phyloP scores from a whole-genome alignment of 2,329 filamentous ascomycete genomes.

The Esteya vermicola region DNA sequence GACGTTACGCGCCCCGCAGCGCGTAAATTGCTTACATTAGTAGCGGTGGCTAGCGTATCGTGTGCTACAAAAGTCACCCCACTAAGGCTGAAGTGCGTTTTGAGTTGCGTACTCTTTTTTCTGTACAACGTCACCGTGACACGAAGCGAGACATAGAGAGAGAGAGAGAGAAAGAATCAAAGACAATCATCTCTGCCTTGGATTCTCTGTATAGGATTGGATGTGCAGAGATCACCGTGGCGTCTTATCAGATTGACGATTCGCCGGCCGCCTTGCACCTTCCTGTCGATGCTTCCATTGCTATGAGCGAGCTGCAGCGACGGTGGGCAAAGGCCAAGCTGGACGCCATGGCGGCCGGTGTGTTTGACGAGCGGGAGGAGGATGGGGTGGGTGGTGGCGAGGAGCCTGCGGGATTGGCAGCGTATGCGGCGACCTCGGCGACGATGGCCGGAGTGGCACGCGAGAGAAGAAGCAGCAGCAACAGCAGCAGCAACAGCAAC shows the following conservation, averaged over 20 bases:
- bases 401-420: conserved; percentile 15
- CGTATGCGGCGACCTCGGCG: conserved; percentile 11
- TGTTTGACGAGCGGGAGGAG: conserved; percentile 37
- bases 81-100: too few relatives aligned
- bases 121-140: not conserved
- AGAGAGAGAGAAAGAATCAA: not conserved
- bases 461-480: conserved; percentile 3
- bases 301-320: conserved; percentile 20
- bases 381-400: too few relatives aligned
- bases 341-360: conserved; percentile 5
- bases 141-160: not conserved
- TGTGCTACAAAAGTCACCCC: too few relatives aligned
- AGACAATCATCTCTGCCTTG: not conserved
- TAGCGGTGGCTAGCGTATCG: too few relatives aligned
- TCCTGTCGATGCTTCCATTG: not conserved
- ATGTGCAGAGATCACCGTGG: too few relatives aligned
- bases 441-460: not conserved
- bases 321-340: conserved; percentile 18
- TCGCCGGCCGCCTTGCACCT: too few relatives aligned
- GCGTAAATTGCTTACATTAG: too few relatives aligned
- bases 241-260: too few relatives aligned
- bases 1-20: too few relatives aligned
- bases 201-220: not conserved
- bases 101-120: not conserved
- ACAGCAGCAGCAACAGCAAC: conserved; percentile 11